Conservation (phyloP, 176 grass and related monocot genomes). For the Bromus sterilis region DNA sequence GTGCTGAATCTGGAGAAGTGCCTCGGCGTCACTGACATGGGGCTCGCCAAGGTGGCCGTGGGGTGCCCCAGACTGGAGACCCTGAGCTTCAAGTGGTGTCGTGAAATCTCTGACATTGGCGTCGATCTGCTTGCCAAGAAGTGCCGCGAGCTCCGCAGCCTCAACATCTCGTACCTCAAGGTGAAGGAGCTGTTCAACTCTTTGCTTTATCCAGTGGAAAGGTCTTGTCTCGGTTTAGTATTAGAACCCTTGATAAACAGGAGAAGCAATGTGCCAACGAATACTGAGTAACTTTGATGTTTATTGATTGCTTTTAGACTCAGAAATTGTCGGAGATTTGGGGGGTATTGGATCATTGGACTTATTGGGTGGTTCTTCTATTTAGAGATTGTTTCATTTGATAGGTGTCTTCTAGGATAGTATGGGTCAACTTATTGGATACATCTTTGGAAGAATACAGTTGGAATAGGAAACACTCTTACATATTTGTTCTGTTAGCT, state of each 20-base stretch:
- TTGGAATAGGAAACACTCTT: not conserved
- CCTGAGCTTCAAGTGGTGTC: slow-evolving; percentile 90
- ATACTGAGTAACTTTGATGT: not conserved
- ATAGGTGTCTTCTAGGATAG: not conserved
- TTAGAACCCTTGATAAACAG: not conserved
- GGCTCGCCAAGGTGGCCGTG: slow-evolving; percentile 80
- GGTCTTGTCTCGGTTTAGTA: not conserved
- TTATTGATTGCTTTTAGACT: not conserved
- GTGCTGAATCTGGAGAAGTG: slow-evolving; percentile 80
- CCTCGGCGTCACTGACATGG: slow-evolving; percentile 76
- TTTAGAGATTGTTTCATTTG: not conserved
- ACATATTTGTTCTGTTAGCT: not conserved
- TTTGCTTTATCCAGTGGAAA: not conserved
- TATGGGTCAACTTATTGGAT: not conserved
- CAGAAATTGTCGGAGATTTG: not conserved
- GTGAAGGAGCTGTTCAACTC: slow-evolving; percentile 22
- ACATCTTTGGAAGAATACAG: not conserved
- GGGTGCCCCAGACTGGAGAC: slow-evolving; percentile 64
- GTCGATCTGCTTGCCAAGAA: slow-evolving; percentile 91
- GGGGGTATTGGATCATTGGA: not conserved
- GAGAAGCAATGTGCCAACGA: not conserved
- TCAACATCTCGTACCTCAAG: slow-evolving; percentile 89
- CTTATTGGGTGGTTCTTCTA: not conserved
- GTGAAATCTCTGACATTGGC: slow-evolving; percentile 86
- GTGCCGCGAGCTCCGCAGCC: slow-evolving; percentile 55